Conservation (phyloP, 1,139 yeast species). For the Waltiozyma sp. region DNA sequence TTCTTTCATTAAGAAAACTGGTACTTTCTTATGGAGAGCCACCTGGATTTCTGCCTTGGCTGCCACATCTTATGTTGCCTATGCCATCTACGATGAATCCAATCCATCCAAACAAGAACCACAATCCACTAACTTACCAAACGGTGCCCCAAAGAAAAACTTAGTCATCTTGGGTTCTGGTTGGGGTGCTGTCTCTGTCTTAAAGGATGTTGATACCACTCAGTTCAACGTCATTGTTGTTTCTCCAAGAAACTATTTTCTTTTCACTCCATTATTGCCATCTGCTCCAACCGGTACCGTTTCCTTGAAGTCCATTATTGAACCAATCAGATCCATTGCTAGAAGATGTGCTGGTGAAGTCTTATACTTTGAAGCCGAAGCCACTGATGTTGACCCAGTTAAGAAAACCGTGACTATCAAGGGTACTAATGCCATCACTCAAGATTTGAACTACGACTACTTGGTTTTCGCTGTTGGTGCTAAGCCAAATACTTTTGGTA, state of each 20-base stretch:
- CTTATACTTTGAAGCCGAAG: slow-evolving; percentile 83
- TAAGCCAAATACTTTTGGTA: slow-evolving; percentile 83
- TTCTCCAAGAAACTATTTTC: slow-evolving; percentile 89
- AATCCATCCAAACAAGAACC: slow-evolving; percentile 49
- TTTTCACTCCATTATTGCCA: slow-evolving; percentile 89
- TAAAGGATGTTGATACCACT: slow-evolving; percentile 78
- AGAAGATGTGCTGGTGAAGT: slow-evolving; percentile 71
- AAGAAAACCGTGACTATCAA: slow-evolving; percentile 51
- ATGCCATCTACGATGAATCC: slow-evolving; percentile 49
- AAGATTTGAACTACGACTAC: slow-evolving; percentile 57
- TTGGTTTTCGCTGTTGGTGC: slow-evolving; percentile 89
- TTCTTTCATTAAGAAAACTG: slow-evolving; percentile 20
- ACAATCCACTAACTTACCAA: slow-evolving; percentile 47
- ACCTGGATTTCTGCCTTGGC: slow-evolving; percentile 29
- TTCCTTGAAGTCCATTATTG: slow-evolving; percentile 81
- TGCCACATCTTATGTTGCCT: slow-evolving; percentile 39
- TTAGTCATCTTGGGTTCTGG: slow-evolving; percentile 87
- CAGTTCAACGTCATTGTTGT: slow-evolving; percentile 81
- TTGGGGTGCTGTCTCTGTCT: slow-evolving; percentile 81
- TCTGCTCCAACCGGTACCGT: slow-evolving; percentile 91
- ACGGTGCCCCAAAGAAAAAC: slow-evolving; percentile 76
- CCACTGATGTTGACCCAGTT: slow-evolving; percentile 67
- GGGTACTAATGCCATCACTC: slow-evolving; percentile 30
- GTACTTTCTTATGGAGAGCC: slow-evolving; percentile 22
- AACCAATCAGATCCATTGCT: slow-evolving; percentile 69